Conservation (phyloP, 768 basidiomycete genomes). For the Gloeopeniophorella convolvens region DNA sequence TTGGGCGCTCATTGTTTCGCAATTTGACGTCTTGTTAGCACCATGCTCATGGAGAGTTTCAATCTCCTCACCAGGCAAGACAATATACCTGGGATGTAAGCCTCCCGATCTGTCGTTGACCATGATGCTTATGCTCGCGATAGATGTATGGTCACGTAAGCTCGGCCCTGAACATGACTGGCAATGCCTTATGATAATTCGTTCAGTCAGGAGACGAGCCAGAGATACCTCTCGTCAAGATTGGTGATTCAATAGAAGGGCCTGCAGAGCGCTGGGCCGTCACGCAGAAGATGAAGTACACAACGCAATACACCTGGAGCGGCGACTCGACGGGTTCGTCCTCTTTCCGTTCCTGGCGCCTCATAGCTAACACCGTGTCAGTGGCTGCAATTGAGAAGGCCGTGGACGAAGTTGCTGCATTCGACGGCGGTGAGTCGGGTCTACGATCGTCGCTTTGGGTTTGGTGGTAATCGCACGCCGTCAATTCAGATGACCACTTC, state of each 20-base stretch:
- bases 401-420: slow-evolving; percentile 52
- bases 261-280: slow-evolving; percentile 61
- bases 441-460: background rate
- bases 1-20: background rate
- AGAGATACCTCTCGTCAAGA: slow-evolving; percentile 46
- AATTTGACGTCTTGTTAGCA: slow-evolving; percentile 35
- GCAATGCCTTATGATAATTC: background rate
- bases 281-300: slow-evolving; percentile 61
- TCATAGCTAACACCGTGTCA: slow-evolving; percentile 23
- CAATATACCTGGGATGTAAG: slow-evolving; percentile 75
- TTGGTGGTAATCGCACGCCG: background rate
- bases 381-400: slow-evolving; percentile 63
- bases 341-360: background rate
- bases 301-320: slow-evolving; percentile 63
- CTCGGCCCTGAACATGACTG: background rate
- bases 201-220: slow-evolving; percentile 56
- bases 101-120: too few relatives aligned
- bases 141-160: slow-evolving; percentile 64
- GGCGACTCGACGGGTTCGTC: slow-evolving; percentile 55
- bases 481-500: slow-evolving; percentile 69
- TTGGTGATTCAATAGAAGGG: slow-evolving; percentile 42
- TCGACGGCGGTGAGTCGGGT: slow-evolving; percentile 45
- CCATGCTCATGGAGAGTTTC: slow-evolving; percentile 71
- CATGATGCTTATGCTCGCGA: background rate
- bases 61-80: slow-evolving; percentile 55